phyloP scores from a whole-genome alignment of 495 filamentous ascomycete genomes.

The Bombardia bombarda region DNA sequence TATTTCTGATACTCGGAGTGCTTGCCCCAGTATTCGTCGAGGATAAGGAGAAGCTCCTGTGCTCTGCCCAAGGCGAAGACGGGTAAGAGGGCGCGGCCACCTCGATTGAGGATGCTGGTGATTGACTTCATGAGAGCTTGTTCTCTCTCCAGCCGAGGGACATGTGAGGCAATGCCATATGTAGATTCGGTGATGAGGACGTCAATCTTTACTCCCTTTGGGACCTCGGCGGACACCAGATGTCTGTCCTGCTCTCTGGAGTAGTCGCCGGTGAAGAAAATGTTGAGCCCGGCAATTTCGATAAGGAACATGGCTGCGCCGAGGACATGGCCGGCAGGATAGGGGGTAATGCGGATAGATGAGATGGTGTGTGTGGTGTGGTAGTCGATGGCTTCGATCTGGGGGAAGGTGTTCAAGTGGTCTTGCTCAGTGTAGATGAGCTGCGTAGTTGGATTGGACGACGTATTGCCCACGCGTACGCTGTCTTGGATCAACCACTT shows the following conservation, averaged over 20 bases:
- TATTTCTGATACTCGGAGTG: conserved; percentile 79
- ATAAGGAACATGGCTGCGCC: conserved; percentile 98
- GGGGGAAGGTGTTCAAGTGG: conserved; percentile 81
- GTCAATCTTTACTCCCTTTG: conserved; percentile 78
- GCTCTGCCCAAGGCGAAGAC: conserved; percentile 92
- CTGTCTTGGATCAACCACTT: conserved; percentile 98
- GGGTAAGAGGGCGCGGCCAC: conserved; percentile 87
- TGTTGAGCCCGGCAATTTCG: conserved; percentile 90
- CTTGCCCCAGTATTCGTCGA: conserved; percentile 93
- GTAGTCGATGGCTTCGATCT: conserved; percentile 96
- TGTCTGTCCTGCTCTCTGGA: conserved; percentile 90
- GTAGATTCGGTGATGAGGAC: conserved; percentile 96
- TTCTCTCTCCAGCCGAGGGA: conserved; percentile 83
- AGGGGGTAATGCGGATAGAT: conserved; percentile 91
- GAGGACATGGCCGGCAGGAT: conserved; percentile 91
- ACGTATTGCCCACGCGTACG: conserved; percentile 77
- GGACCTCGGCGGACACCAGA: conserved; percentile 84
- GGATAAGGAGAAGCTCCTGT: conserved; percentile 86
- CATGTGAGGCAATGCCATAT: conserved; percentile 86
- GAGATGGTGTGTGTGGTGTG: conserved; percentile 95
- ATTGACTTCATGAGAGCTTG: conserved; percentile 90
- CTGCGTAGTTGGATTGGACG: conserved; percentile 62
- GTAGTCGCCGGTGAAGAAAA: conserved; percentile 96
- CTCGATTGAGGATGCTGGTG: conserved; percentile 79
- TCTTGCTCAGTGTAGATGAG: conserved; percentile 91